Percentiles rank a stretch among this genome's conserved stretches.
Evolutionary conservation across 768 basidiomycete species (phyloP).

Genomic region (Termitomyces bulborhizus): DNA sequence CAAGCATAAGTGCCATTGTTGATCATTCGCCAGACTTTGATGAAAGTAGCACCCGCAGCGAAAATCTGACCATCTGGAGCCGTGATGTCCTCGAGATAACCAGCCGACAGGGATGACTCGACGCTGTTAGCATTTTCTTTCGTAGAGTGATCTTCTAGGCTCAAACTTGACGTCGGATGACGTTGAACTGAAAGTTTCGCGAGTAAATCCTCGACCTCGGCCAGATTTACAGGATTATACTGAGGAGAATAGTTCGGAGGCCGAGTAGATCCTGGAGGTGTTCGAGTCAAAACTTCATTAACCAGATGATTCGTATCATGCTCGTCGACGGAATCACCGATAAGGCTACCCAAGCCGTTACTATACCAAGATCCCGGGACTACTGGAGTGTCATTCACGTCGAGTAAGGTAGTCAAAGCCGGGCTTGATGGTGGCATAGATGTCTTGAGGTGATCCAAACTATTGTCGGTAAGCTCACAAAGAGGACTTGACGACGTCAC

Average conservation of each 20-base stretch:
- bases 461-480: not conserved
- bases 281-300: not conserved
- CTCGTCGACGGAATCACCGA: not conserved
- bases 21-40: conserved; percentile 74
- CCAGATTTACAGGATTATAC: conserved; percentile 5
- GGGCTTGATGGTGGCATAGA: not conserved
- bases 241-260: conserved; percentile 13
- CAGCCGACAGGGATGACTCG: conserved; percentile 35
- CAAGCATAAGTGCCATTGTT: conserved; percentile 62
- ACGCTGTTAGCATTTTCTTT: not conserved
- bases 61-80: conserved; percentile 71
- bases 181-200: conserved; percentile 20
- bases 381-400: not conserved
- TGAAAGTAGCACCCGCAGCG: conserved; percentile 80
- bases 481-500: not conserved
- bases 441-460: not conserved
- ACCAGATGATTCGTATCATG: not conserved
- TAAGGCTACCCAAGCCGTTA: conserved; percentile 8
- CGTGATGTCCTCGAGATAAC: conserved; percentile 61
- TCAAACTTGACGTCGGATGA: conserved; percentile 9
- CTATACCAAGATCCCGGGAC: conserved; percentile 9
- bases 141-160: not conserved
- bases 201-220: conserved; percentile 16
- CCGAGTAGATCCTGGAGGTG: not conserved
- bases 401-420: not conserved